Evolutionary conservation across 2,329 filamentous ascomycete species (phyloP), one percentile per base, ranked within the genome.

Genomic region (Keithomyces neogunnii): DNA sequence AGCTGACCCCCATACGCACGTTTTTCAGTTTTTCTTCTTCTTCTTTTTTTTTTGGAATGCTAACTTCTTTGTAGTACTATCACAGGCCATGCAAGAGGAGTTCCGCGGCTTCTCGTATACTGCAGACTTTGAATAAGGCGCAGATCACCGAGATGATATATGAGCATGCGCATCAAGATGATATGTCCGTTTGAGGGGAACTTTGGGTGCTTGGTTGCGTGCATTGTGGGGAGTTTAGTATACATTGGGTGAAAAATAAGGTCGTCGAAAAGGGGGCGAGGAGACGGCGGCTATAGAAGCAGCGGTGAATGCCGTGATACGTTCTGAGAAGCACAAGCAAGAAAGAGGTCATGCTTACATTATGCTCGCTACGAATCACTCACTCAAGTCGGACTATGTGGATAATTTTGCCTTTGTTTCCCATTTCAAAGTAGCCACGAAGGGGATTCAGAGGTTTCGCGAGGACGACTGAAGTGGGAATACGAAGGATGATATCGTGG

Each of bases 41-140:
- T 56, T 1, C 31, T 19, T 5, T 5, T 56, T 3, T 48, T 52
- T 26, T 53, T 46, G 63, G n/a, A 42, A 46, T 30, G n/a, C 43
- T 72, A 57, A 67, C 52, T 38, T 10, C 3, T 30, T 3, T 6
- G 11, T 3, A 96, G 93, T 99, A 44, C 80, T 99, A 57, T 95
- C 92, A 31, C 93, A 97, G 76, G 89, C 90, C 43, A 97, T 97
- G 91, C 93, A 99, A 74, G 93, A 99, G 74, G 91, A 99, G 69
- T 99, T 99, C 86, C 84, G 93, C 53, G 93, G 93, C 59, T 99
- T 99, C 76, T 97, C 92, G 30, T 99, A 99, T 72, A 93, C 89
- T 49, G 88, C 89, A 54, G 90, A 96, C 69, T 95, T 95, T 72
- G 86, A 86, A 55, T 91, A 74, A 67, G 57, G 50, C 57, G 44